These are phyloP conservation scores for Xylaria flabelliformis DNA, from an alignment of 495 filamentous ascomycete genomes.

Conservation along the genomic window DNA sequence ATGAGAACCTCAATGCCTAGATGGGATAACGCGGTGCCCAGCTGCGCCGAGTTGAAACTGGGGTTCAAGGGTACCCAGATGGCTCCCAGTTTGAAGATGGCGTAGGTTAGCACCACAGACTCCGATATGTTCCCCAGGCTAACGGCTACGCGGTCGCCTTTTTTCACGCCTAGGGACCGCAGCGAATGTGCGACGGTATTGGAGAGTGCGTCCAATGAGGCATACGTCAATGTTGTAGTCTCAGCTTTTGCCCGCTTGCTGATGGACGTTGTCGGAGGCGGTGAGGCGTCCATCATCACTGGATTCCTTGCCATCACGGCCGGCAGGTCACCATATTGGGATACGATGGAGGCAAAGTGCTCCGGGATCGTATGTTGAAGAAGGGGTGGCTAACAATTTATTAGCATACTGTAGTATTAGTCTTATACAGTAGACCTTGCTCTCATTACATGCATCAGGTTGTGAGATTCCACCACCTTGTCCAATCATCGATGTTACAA, in stretches of 20 bases:
- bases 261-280: conserved; percentile 25
- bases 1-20: conserved; percentile 78
- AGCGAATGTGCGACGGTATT: conserved; percentile 79
- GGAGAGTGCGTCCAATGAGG: conserved; percentile 73
- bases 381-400: conserved; percentile 67
- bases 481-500: not conserved
- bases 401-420: conserved; percentile 27
- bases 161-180: conserved; percentile 73
- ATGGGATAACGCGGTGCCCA: conserved; percentile 77
- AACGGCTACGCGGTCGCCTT: conserved; percentile 85
- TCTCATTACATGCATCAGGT: not conserved
- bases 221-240: conserved; percentile 70
- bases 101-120: conserved; percentile 82
- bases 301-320: conserved; percentile 60
- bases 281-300: conserved; percentile 28
- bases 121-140: conserved; percentile 86
- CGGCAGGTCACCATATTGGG: conserved; percentile 72
- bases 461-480: not conserved
- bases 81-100: conserved; percentile 89
- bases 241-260: conserved; percentile 30
- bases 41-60: conserved; percentile 81
- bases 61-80: conserved; percentile 93
- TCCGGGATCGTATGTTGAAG: conserved; percentile 78
- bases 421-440: not conserved
- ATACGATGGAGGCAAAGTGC: conserved; percentile 77